Evolutionary conservation across 179 eudicot genomes (phyloP).

Genomic region (Silene vulgaris): DNA sequence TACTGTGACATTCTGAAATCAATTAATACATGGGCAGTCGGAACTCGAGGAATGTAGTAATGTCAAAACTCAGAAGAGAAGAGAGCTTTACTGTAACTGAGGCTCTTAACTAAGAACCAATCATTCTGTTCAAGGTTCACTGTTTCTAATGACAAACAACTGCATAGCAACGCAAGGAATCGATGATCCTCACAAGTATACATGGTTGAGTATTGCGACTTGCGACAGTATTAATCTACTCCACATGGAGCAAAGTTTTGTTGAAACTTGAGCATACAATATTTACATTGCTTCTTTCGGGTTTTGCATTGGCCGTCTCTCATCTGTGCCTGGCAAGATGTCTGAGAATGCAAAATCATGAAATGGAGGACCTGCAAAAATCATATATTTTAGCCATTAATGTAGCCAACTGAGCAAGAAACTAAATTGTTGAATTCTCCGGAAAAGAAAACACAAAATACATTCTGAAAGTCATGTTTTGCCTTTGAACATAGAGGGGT

Average conservation of each 20-base stretch:
- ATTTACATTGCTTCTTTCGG: constrained; percentile 1
- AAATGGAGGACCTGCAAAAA: constrained; percentile 78
- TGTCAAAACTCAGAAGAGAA: not conserved
- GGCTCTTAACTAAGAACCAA: constrained; percentile 1
- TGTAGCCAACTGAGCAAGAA: not conserved
- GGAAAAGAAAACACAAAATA: not conserved
- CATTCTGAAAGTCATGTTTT: not conserved
- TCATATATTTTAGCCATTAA: not conserved
- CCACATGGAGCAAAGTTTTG: not conserved
- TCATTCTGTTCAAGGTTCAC: not conserved
- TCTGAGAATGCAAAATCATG: constrained; percentile 85
- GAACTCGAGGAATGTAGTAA: too few relatives aligned
- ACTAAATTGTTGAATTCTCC: not conserved
- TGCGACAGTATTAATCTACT: not conserved
- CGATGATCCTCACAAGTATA: constrained; percentile 1
- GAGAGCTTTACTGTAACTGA: not conserved
- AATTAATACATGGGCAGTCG: too few relatives aligned
- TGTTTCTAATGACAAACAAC: too few relatives aligned
- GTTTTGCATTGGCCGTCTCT: constrained; percentile 24
- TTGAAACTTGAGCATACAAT: not conserved
- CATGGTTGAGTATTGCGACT: not conserved
- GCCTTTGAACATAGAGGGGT: not conserved
- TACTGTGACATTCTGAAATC: too few relatives aligned
- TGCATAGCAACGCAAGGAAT: not conserved
- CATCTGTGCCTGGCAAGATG: constrained; percentile 42